Base-by-base conservation (phyloP, 176 grass and related monocot genomes). In the Pontederia paniculata region DNA sequence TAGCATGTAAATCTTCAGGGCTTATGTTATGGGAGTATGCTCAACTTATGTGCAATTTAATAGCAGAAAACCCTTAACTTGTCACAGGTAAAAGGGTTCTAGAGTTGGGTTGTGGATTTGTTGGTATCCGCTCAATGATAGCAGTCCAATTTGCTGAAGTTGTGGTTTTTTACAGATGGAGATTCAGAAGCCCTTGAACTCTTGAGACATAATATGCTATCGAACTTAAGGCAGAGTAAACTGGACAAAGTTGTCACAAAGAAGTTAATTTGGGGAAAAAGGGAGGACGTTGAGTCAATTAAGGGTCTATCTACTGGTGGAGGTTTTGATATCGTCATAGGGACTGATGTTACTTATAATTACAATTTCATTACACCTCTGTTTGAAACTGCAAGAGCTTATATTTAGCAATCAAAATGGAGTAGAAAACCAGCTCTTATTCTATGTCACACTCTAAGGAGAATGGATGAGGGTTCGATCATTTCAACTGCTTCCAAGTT, bases 1-100 rank as follows among this genome's bases (percentile, higher is more conserved):
- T 77, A 89, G 78, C 9, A n/a, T 95, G 89, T 82, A 95, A 83
- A 80, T 86, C 65, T 42, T 89, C 89, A 12, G 89, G 89, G 17
- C 64, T 95, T 50, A 95, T 89, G 85, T 63, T 95, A 44, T 95
- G 89, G 89, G 81, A 95, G 70, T 89, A 78, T 50, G 89, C 89
- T 77, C 85, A 70, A 42, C 73, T 95, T 65, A 83, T 89, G 81
- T 86, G 85, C 70, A 57, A 50, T 74, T 49, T 95, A 57, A 58
- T 95, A 77, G 76, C 89, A 23, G 74, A 97, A 70, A 97, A 90
- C 58, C 82, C 91, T 77, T 84, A 66, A 31, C 83, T 89, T 45
- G 69, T 76, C 21, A 44, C 75, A 21, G 86, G 82, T n/a, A 97
- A 75, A 83, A 89, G 57, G 68, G 65, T 97, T 45, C 71, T 90